Evolutionary conservation across 768 basidiomycete species (phyloP).

Genomic region (Pulveroboletus ravenelii): DNA sequence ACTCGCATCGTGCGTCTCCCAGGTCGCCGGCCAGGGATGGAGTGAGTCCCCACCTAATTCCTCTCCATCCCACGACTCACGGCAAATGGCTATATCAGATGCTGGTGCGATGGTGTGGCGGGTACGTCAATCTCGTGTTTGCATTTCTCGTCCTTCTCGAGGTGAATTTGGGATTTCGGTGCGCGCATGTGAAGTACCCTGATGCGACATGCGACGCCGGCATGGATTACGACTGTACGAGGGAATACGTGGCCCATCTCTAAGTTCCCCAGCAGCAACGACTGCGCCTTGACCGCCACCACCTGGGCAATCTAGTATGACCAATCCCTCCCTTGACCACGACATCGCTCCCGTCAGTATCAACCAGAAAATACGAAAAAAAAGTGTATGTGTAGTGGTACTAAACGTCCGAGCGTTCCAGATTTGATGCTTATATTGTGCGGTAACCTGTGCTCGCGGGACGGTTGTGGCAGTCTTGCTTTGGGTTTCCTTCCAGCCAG

Average conservation of each 20-base stretch:
- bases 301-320: too few relatives aligned
- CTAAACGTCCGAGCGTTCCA: too few relatives aligned
- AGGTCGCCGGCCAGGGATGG: slow-evolving; percentile 63
- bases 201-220: slow-evolving; percentile 33
- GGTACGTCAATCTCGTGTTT: slow-evolving; percentile 18
- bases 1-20: slow-evolving; percentile 53
- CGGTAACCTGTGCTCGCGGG: too few relatives aligned
- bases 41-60: slow-evolving; percentile 36
- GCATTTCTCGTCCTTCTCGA: too few relatives aligned
- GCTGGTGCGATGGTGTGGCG: slow-evolving; percentile 43
- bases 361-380: too few relatives aligned
- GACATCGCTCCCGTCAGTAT: too few relatives aligned
- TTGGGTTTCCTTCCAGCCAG: too few relatives aligned
- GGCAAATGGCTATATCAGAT: slow-evolving; percentile 14
- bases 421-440: too few relatives aligned
- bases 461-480: too few relatives aligned
- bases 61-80: background rate
- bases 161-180: background rate
- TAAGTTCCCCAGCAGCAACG: background rate
- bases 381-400: too few relatives aligned
- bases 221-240: slow-evolving; percentile 40
- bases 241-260: slow-evolving; percentile 33
- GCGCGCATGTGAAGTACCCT: slow-evolving; percentile 29
- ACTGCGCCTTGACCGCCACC: too few relatives aligned
- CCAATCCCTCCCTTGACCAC: too few relatives aligned